A percentile compares a stretch with the other conserved stretches of the same genome.
Evolutionary conservation across 495 filamentous ascomycete genomes (phyloP).

Genomic region (Echria macrotheca): DNA sequence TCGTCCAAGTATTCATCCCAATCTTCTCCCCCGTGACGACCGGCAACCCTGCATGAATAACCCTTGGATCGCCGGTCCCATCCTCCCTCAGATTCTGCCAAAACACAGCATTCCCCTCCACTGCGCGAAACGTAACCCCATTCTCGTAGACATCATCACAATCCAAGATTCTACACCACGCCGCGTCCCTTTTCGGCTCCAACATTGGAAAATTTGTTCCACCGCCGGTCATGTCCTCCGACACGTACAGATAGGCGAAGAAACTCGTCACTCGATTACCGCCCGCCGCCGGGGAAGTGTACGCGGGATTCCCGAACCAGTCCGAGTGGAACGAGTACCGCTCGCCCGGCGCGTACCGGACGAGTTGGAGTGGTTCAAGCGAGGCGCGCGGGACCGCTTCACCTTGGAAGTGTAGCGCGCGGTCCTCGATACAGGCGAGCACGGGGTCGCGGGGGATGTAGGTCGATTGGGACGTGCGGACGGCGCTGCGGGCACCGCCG

Average conservation of each 20-base stretch:
- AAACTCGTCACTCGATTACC: slow-evolving; percentile 46
- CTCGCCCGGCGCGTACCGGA: slow-evolving; percentile 41
- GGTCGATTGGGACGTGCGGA: slow-evolving; percentile 36
- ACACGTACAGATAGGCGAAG: slow-evolving; percentile 47
- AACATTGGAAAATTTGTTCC: slow-evolving; percentile 49
- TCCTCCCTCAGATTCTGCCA: slow-evolving; percentile 3
- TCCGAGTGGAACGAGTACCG: slow-evolving; percentile 47
- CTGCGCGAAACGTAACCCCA: slow-evolving; percentile 44
- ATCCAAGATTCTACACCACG: slow-evolving; percentile 55
- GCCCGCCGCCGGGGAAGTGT: slow-evolving; percentile 34
- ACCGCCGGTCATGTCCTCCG: slow-evolving; percentile 41
- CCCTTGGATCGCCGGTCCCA: neutral
- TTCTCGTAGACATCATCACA: slow-evolving; percentile 45
- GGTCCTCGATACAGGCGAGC: slow-evolving; percentile 60
- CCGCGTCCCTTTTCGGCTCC: slow-evolving; percentile 22
- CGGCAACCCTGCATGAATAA: slow-evolving; percentile 3
- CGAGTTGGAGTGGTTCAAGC: slow-evolving; percentile 46
- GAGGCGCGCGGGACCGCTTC: slow-evolving; percentile 32
- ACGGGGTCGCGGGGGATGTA: slow-evolving; percentile 44
- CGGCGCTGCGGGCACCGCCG: slow-evolving; percentile 23
- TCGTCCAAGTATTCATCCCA: slow-evolving; percentile 6
- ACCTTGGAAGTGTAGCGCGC: slow-evolving; percentile 62
- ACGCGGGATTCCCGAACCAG: slow-evolving; percentile 43
- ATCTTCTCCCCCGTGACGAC: slow-evolving; percentile 1
- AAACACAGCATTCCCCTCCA: slow-evolving; percentile 3